Base-by-base conservation (phyloP, 495 filamentous ascomycete genomes). In the Mycothermus thermophilus region DNA sequence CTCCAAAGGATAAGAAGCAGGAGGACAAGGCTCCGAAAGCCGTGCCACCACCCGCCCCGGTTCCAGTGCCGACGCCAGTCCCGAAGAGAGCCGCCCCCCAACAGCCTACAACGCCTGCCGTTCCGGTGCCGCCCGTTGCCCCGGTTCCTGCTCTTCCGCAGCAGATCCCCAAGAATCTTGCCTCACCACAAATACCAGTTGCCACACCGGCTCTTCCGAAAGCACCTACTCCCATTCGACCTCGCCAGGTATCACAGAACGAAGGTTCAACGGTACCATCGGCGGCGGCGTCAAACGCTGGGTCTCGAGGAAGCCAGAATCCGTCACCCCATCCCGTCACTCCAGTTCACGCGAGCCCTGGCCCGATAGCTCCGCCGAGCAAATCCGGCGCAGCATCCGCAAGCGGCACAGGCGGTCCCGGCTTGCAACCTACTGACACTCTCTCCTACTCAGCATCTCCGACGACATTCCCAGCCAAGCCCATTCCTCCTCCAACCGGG, bases 181-280 rank as follows among this genome's bases (percentile, higher is more conserved):
- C 73, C 13, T 96, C 90, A 14, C 92, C 92, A 10, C 80, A 80
- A 48, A 64, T 86, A 23, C 57, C 77, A 19, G 67, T 82, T 41
- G 78, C 83, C 14, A 87, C 82, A 4, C 87, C 90, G 4, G 75
- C 74, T 24, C 59, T 92, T 26, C 79, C 88, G 1, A 94, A 94
- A 53, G 74, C 75, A 27, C 72, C 83, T 3, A 87, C 83, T 15
- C 82, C 85, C 10, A 76, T 71, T 38, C 78, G 80, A 29, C 63
- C 72, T 22, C 75, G 85, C 12, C 83, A 86, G 37, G 48, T 72
- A 16, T 93, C 88, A 10, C 82, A 88, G 35, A 84, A 93, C 53
- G 83, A 74, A 20, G 80, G 29, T 81, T 15, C 74, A 72, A 50
- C 69, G 57, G 27, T 81, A 74, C 7, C 81, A 74, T 28, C 80